Conservation (phyloP, 306 rosid genomes). For the Elaeagnus macrophylla region DNA sequence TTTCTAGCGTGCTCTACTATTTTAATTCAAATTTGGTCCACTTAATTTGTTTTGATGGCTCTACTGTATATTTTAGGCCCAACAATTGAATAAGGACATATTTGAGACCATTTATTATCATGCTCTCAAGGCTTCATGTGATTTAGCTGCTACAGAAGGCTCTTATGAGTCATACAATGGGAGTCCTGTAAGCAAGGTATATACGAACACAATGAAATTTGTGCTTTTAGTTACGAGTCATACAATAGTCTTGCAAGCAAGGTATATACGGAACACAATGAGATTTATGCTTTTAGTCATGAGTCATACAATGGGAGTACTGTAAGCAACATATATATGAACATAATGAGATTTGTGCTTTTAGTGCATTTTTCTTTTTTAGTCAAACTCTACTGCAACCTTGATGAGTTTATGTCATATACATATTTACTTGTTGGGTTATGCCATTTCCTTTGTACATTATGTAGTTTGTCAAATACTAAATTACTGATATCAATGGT, state of each 20-base stretch:
- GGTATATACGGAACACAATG: constrained; percentile 30
- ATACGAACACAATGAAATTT: not conserved
- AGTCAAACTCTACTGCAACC: no score
- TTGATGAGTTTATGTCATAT: no score
- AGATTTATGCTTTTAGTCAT: constrained; percentile 19
- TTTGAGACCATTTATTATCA: constrained; percentile 85
- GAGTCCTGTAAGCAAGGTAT: constrained; percentile 80
- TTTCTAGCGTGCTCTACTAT: no score
- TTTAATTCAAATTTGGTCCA: no score
- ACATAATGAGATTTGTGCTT: not conserved
- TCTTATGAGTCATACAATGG: constrained; percentile 73
- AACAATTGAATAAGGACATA: constrained; percentile 82
- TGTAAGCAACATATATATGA: constrained; percentile 55
- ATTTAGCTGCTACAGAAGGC: constrained; percentile 66
- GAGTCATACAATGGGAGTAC: constrained; percentile 71
- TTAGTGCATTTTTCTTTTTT: no score
- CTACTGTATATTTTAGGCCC: constrained; percentile 52
- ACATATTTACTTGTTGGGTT: no score
- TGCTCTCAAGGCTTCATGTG: constrained; percentile 65
- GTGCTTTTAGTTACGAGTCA: constrained; percentile 47
- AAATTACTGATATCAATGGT: no score
- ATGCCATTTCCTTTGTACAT: no score
- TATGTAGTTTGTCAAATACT: no score
- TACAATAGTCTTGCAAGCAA: constrained; percentile 68
- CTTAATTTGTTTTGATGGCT: no score